Percentiles rank a stretch among this genome's conserved stretches.
Evolutionary conservation across 2,329 filamentous ascomycete genomes (phyloP).

Genomic region (Exophiala dermatitidis): DNA sequence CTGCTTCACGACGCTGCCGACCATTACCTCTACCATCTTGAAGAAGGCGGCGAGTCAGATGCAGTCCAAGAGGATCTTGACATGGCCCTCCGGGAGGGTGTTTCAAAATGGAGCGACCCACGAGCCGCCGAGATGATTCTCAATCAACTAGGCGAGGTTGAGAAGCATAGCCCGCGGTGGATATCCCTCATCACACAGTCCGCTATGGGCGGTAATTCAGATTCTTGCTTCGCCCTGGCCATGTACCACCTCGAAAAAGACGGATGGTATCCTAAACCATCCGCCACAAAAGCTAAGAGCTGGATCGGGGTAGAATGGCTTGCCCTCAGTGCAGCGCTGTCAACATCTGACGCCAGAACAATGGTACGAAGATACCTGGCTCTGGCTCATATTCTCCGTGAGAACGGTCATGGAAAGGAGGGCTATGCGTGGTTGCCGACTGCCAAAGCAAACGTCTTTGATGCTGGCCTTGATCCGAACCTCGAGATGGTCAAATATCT

Average conservation of each 20-base stretch:
- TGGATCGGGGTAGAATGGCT: constrained; percentile 20
- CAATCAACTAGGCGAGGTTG: constrained; percentile 1
- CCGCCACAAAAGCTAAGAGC: neutral
- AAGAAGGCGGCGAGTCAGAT: constrained; percentile 1
- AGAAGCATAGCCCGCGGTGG: constrained; percentile 14
- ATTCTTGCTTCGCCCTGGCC: constrained; percentile 15
- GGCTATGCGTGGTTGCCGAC: constrained; percentile 4
- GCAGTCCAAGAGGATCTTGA: constrained; percentile 12
- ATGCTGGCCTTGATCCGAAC: constrained; percentile 7
- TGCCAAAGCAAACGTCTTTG: constrained; percentile 6
- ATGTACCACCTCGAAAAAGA: constrained; percentile 18
- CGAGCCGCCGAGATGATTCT: constrained; percentile 9
- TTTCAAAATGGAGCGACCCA: constrained; percentile 15
- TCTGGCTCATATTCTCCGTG: constrained; percentile 10
- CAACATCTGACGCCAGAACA: neutral
- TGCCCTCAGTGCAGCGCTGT: constrained; percentile 14
- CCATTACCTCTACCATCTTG: constrained; percentile 10
- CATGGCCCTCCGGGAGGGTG: constrained; percentile 12
- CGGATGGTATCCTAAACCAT: constrained; percentile 15
- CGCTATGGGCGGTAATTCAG: constrained; percentile 10
- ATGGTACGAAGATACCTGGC: constrained; percentile 11
- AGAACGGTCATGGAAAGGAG: constrained; percentile 8
- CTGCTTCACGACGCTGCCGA: constrained; percentile 10
- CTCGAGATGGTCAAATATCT: constrained; percentile 7
- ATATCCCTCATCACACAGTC: constrained; percentile 12